Evolutionary conservation across 2,329 filamentous ascomycete species (phyloP).

Genomic region (Zasmidium angulare): DNA sequence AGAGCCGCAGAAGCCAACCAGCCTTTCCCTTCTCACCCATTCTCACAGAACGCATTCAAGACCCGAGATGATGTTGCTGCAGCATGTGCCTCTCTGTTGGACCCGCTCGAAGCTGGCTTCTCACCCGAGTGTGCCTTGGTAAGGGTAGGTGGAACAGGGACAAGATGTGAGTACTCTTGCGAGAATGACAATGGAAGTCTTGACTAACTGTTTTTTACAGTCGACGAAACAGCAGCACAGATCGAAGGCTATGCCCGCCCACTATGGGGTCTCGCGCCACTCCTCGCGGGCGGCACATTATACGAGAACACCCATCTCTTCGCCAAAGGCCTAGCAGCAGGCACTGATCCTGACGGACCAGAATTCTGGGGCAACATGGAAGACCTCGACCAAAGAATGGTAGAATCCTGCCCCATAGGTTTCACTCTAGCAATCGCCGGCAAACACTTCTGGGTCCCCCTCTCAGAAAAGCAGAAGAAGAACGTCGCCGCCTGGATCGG

Average conservation of each 20-base stretch:
- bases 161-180: constrained; percentile 50
- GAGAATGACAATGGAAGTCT: neutral
- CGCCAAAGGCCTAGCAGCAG: constrained; percentile 68
- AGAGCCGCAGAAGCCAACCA: constrained; percentile 41
- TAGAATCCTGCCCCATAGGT: constrained; percentile 78
- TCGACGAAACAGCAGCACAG: constrained; percentile 74
- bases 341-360: constrained; percentile 66
- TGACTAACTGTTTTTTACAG: constrained; percentile 10
- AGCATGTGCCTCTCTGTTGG: constrained; percentile 56
- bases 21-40: constrained; percentile 42
- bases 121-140: constrained; percentile 66
- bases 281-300: constrained; percentile 66
- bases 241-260: constrained; percentile 75
- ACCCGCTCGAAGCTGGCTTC: constrained; percentile 71
- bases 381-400: constrained; percentile 79
- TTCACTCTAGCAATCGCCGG: constrained; percentile 70
- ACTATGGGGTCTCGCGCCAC: constrained; percentile 70
- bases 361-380: constrained; percentile 78
- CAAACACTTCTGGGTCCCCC: constrained; percentile 63
- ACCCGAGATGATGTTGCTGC: constrained; percentile 43
- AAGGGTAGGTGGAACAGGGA: constrained; percentile 68
- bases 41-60: constrained; percentile 43
- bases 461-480: constrained; percentile 60
- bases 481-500: constrained; percentile 73
- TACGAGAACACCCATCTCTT: constrained; percentile 66